Evolutionary conservation across 495 filamentous ascomycete genomes (phyloP), one percentile per base, ranked within the genome.

Genomic region (Xylaria sp.): DNA sequence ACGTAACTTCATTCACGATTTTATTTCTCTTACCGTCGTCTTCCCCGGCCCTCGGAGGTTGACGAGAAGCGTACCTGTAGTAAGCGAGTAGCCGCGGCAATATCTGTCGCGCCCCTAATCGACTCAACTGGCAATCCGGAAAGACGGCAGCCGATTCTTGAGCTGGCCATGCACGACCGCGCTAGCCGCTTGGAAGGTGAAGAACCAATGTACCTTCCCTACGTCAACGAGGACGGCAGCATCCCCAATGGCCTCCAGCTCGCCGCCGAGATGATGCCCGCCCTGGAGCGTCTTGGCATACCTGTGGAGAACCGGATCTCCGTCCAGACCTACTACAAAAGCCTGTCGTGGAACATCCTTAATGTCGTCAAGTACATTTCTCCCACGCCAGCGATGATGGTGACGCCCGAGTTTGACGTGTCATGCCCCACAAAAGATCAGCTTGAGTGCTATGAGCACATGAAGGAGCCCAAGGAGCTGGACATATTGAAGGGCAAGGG

Each of bases 341-440:
- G 57, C 33, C 33, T 59, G 15, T 35, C 26, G 14, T 59, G 57
- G 61, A 64, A 44, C 40, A 64, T 64, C 14, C 41, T 48, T n/a
- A 24, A 64, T 8, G 35, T 64, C 35, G 35, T 64, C n/a, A 33
- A 43, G 61, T 44, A 64, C 11, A 64, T 64, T 40, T n/a, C 29
- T 3, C 57, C 57, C 1, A 59, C 57, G 57, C 57, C 57, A 3
- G 57, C 31, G 3, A 59, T 59, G 29, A 59, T 59, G 57, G 57
- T 59, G 29, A 59, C 57, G 33, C 57, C 57, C 8, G 57, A 59
- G 33, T n/a, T 35, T 40, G 57, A 59, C 12, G 24, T 29, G 26
- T 26, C 33, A 9, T 59, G 29, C 6, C 57, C 31, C 1, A 35
- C 57, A 50, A 50, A 50, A 9, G 46, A 50, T n/a, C 57, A 33